Evolutionary conservation across 2,329 filamentous ascomycete species (phyloP), one percentile per base, ranked within the genome.

Genomic region (Aureobasidium vineae): DNA sequence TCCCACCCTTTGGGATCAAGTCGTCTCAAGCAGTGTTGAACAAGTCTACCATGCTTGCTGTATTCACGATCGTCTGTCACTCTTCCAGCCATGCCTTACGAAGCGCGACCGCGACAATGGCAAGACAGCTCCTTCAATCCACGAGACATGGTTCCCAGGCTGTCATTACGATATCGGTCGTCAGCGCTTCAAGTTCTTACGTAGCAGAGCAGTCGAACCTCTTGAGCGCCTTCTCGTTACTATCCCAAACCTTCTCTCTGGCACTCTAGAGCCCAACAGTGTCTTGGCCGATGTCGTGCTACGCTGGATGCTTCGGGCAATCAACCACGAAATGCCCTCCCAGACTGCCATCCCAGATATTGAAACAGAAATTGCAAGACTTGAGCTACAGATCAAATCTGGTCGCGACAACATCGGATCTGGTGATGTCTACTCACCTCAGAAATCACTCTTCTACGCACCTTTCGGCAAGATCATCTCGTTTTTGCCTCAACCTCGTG

Each of bases 141-240:
- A 72, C 28, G 75, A 77, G 59, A 68, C 66, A 28, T 77, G 75
- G 76, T 76, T 77, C 38, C 76, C 76, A 1, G 75, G 75, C 31
- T 73, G 73, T n/a, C 76, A 77, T 47, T 77, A 77, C 66, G 76
- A 77, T 57, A 43, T 77, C 21, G 75, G 76, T 1, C 72, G 75
- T 19, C 74, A 76, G 68, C 71, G 71, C 0, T 77, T 77, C 66
- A 71, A 75, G 31, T 77, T 77, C 64, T 53, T 77, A 2, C 67
- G 75, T 1, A 40, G 41, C 16, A 71, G 73, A 53, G 70, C 69
- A 23, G 63, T 66, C 3, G 75, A 75, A 33, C 21, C 28, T 67
- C 67, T 76, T 3, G 75, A 77, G 59, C 68, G 69, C 11, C 41
- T 70, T 0, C 60, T 77, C 2, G 73, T 75, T 0, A 66, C 67